A percentile compares a stretch with the other conserved stretches of the same genome.
Conservation (phyloP, 1,284 basidiomycete species). For the Ustilago bromivora region DNA sequence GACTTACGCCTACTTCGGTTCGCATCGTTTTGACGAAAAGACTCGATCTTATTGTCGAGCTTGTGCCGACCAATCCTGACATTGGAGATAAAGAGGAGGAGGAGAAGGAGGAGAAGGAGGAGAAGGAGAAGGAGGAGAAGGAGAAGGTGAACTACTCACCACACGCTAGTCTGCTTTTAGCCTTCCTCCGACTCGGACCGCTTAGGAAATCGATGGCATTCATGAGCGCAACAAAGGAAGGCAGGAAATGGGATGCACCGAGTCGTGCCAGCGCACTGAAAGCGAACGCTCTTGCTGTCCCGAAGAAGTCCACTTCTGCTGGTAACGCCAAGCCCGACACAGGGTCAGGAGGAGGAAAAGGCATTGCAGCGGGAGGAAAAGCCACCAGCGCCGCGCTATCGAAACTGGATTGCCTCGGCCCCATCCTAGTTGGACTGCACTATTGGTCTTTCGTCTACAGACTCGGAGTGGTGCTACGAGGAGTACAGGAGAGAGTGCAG, state of each 20-base stretch:
- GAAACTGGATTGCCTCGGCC: constrained; percentile 24
- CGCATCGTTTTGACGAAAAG: constrained; percentile 42
- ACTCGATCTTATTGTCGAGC: constrained; percentile 37
- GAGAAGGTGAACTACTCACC: constrained; percentile 24
- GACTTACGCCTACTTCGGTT: constrained; percentile 41
- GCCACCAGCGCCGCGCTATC: constrained; percentile 14
- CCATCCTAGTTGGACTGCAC: constrained; percentile 33
- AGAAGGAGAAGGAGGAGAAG: not conserved
- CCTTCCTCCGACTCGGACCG: constrained; percentile 38
- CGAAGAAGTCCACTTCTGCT: constrained; percentile 17
- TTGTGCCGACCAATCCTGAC: constrained; percentile 21
- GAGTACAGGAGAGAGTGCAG: not conserved
- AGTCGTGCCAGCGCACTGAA: constrained; percentile 25
- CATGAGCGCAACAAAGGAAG: not conserved
- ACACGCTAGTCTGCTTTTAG: constrained; percentile 23
- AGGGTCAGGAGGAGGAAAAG: constrained; percentile 2
- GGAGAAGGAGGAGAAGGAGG: not conserved
- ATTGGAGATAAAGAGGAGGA: not conserved
- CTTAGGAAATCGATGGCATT: constrained; percentile 41
- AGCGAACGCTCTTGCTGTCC: constrained; percentile 14
- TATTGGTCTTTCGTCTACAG: constrained; percentile 49
- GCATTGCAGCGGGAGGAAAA: constrained; percentile 16
- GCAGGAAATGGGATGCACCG: constrained; percentile 16
- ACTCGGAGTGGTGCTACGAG: constrained; percentile 8
- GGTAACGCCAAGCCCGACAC: not conserved